Evolutionary conservation across 2,329 filamentous ascomycete species (phyloP).

Genomic region (Fusarium sp.): DNA sequence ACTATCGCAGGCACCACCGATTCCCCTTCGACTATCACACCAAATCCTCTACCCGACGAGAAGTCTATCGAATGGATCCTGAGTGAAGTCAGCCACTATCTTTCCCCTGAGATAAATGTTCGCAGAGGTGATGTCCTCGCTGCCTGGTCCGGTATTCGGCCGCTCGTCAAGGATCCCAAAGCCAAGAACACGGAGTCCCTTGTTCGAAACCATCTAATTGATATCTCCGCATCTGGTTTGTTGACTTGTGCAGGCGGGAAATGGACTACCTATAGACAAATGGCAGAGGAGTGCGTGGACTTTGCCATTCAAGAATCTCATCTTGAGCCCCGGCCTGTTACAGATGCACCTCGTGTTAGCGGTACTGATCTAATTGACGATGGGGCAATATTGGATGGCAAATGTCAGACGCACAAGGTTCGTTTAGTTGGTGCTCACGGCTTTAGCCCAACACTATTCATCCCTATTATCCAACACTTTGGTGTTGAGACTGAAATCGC

Average conservation of each 20-base stretch:
- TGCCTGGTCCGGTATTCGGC: slow-evolving; percentile 89
- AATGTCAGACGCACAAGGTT: slow-evolving; percentile 86
- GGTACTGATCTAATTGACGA: slow-evolving; percentile 79
- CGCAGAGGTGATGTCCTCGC: slow-evolving; percentile 88
- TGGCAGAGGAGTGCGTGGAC: slow-evolving; percentile 91
- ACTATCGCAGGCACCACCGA: slow-evolving; percentile 92
- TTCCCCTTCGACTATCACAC: slow-evolving; percentile 79
- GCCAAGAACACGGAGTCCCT: slow-evolving; percentile 88
- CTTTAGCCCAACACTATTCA: slow-evolving; percentile 89
- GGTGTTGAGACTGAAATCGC: slow-evolving; percentile 93
- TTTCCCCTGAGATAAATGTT: slow-evolving; percentile 86
- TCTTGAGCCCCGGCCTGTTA: slow-evolving; percentile 67
- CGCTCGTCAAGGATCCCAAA: slow-evolving; percentile 87
- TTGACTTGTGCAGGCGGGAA: slow-evolving; percentile 90
- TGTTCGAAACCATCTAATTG: slow-evolving; percentile 87
- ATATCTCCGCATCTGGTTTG: slow-evolving; percentile 81
- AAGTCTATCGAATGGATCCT: slow-evolving; percentile 91
- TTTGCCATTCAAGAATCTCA: slow-evolving; percentile 78
- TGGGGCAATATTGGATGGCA: slow-evolving; percentile 71
- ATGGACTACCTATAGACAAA: slow-evolving; percentile 93
- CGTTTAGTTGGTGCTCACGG: slow-evolving; percentile 86
- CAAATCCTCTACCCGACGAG: slow-evolving; percentile 82
- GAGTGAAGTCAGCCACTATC: slow-evolving; percentile 82
- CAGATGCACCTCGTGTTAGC: slow-evolving; percentile 73
- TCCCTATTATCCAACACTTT: slow-evolving; percentile 94